Conservation (phyloP, 805 yeast species). For the Lipomyces sp. region DNA sequence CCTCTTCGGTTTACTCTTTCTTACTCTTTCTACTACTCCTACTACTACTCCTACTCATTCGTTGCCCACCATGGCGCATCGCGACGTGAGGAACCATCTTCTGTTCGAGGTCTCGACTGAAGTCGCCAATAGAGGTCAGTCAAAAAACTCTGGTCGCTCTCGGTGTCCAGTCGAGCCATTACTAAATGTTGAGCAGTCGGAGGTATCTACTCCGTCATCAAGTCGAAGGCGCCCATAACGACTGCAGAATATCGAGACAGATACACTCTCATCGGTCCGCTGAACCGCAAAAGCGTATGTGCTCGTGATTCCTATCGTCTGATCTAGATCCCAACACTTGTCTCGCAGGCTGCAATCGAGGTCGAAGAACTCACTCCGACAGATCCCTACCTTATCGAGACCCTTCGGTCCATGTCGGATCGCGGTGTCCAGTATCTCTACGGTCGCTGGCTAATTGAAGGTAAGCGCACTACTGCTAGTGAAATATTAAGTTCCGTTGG, state of each 20-base stretch:
- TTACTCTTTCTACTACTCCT: slow-evolving; percentile 1
- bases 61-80: slow-evolving; percentile 49
- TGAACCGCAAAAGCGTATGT: slow-evolving; percentile 57
- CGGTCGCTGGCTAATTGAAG: slow-evolving; percentile 94
- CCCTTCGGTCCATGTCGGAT: slow-evolving; percentile 77
- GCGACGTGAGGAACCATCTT: slow-evolving; percentile 86
- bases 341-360: slow-evolving; percentile 65
- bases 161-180: not conserved
- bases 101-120: slow-evolving; percentile 95
- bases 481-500: too few relatives aligned
- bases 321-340: not conserved
- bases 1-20: not conserved
- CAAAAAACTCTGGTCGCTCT: not conserved
- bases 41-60: not conserved
- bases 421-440: slow-evolving; percentile 84
- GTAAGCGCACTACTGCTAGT: slow-evolving; percentile 2
- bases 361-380: slow-evolving; percentile 69
- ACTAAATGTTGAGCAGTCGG: slow-evolving; percentile 60
- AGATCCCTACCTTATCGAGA: slow-evolving; percentile 56
- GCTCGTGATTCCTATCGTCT: not conserved
- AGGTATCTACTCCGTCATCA: slow-evolving; percentile 94
- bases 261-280: slow-evolving; percentile 85
- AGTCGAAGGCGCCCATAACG: slow-evolving; percentile 95
- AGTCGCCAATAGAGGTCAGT: slow-evolving; percentile 71
- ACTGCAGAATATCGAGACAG: slow-evolving; percentile 89